Conservation (phyloP, 2,329 filamentous ascomycete genomes). For the Penicillium sp. region DNA sequence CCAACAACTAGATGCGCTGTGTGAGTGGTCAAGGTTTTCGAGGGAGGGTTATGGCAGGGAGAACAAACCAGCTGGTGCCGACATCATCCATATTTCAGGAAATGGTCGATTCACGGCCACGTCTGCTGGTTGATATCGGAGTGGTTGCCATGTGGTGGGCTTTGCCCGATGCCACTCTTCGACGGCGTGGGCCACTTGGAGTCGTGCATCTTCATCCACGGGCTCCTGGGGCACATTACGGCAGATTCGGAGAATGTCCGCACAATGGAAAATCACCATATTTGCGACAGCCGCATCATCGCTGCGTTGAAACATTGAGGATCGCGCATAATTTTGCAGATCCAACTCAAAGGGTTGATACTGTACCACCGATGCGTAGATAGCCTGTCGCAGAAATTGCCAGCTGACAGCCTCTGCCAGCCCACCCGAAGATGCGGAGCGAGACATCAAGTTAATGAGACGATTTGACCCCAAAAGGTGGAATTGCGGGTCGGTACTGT, state of each 20-base stretch:
- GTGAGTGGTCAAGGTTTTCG: background rate
- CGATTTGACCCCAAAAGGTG: conserved; percentile 49
- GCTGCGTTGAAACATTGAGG: conserved; percentile 44
- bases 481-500: conserved; percentile 41
- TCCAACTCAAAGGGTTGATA: conserved; percentile 47
- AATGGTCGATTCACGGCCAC: conserved; percentile 36
- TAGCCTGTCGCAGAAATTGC: conserved; percentile 51
- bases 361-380: conserved; percentile 49
- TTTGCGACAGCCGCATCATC: conserved; percentile 50
- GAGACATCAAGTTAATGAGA: conserved; percentile 48
- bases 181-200: conserved; percentile 33
- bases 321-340: conserved; percentile 48
- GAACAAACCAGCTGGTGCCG: conserved; percentile 41
- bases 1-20: conserved; percentile 39
- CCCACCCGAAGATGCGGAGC: conserved; percentile 48
- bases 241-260: conserved; percentile 44
- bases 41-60: background rate
- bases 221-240: conserved; percentile 29
- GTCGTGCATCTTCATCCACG: conserved; percentile 35
- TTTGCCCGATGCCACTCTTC: conserved; percentile 40
- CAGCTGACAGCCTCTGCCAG: conserved; percentile 51
- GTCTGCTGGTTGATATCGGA: conserved; percentile 40
- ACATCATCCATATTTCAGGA: conserved; percentile 46
- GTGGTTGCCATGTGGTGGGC: conserved; percentile 42
- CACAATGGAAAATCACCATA: conserved; percentile 48